Evolutionary conservation across 495 filamentous ascomycete species (phyloP).

Genomic region (Penicillium nucicola): DNA sequence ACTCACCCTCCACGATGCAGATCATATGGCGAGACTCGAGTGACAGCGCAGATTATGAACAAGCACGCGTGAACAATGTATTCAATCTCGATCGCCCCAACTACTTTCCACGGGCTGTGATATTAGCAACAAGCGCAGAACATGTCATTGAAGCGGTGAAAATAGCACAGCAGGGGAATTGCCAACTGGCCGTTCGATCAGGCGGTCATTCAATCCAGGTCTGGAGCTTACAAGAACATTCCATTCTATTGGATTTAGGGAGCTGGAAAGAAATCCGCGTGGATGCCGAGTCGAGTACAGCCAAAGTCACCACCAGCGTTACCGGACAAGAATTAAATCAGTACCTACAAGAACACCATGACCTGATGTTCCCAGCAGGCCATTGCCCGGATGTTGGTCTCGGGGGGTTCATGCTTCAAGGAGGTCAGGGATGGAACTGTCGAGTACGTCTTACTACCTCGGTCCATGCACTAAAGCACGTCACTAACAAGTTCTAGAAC

Average conservation of each 20-base stretch:
- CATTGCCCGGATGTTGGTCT: constrained; percentile 57
- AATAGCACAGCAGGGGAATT: constrained; percentile 35
- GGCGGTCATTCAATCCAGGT: constrained; percentile 55
- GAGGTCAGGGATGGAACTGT: constrained; percentile 57
- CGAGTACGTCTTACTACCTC: constrained; percentile 19
- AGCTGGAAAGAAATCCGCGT: constrained; percentile 32
- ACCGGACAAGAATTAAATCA: constrained; percentile 44
- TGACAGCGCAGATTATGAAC: too few species aligned
- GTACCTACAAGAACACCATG: constrained; percentile 25
- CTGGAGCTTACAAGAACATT: constrained; percentile 50
- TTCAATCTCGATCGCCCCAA: constrained; percentile 38
- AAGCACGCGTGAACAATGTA: constrained; percentile 4
- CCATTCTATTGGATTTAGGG: constrained; percentile 49
- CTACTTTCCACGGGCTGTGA: constrained; percentile 43
- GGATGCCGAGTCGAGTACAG: constrained; percentile 28
- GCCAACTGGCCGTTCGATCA: constrained; percentile 46
- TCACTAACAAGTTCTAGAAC: constrained; percentile 20
- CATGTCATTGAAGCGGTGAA: constrained; percentile 45
- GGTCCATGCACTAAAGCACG: background rate
- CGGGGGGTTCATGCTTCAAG: constrained; percentile 53
- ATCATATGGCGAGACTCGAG: too few species aligned
- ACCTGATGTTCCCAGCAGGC: constrained; percentile 45
- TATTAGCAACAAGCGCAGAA: constrained; percentile 31
- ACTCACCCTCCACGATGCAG: too few species aligned
- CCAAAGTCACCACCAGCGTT: constrained; percentile 39